Evolutionary conservation across 352 stramenopile species (phyloP), one percentile per base, ranked within the genome.

Genomic region (Phytophthora hibernalis): DNA sequence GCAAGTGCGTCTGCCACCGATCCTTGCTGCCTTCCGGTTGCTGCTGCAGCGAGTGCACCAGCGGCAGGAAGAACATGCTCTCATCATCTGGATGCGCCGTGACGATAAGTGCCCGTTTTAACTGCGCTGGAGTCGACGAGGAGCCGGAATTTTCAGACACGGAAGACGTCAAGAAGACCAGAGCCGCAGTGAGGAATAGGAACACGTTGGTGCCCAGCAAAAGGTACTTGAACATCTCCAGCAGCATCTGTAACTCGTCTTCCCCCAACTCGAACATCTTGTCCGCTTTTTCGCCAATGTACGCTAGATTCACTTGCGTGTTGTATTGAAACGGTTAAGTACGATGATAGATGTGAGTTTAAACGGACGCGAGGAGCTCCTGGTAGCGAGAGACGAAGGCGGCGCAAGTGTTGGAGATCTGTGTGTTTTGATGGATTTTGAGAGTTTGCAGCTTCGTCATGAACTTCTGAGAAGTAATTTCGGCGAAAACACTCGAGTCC

Each of bases 1-100:
- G 66, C 52, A 98, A 68, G 45, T 94, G 87, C 5, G 77, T 72
- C n/a, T 90, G 50, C 85, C 83, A 94, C 44, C 69, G 37, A 18
- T 65, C 21, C 5, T 47, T 57, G 50, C 40, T 53, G 13, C 16
- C 54, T 8, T 72, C 33, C 2, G 56, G 22, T 15, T 51, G 43
- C 8, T 67, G 72, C 43, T 77, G 73, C n/a, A 92, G 70, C 42
- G 74, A 94, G 35, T 83, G 74, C 60, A 88, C 87, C 22, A 97
- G 84, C 4, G 96, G 96, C 58, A 98, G 44, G 80, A 99, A 99
- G 70, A 99, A 99, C 96, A 99, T 98, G 74, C 90, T 97, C 76
- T 99, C 96, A 71, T 99, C 96, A 65, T 99, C 96, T 40, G 96
- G 96, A 78, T 99, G 96, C n/a, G 96, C 94, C 8, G 91, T 98